Conservation (phyloP, 2,329 filamentous ascomycete genomes). For the Aureobasidium musti region DNA sequence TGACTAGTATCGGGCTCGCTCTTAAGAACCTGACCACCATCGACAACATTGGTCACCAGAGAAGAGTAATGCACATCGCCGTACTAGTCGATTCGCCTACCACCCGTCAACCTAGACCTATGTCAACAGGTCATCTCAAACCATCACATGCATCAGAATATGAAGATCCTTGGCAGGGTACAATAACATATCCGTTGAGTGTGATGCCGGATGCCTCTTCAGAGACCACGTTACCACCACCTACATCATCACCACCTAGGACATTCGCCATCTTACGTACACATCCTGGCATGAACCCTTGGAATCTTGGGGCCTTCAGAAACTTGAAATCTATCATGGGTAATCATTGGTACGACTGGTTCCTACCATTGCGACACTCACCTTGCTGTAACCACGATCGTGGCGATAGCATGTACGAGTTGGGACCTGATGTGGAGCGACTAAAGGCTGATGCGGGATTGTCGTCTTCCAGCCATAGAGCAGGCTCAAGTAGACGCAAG, state of each 20-base stretch:
- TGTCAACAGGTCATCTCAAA: not conserved
- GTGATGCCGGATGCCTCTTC: constrained; percentile 34
- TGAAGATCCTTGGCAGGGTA: constrained; percentile 41
- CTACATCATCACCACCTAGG: constrained; percentile 44
- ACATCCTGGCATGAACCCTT: constrained; percentile 76
- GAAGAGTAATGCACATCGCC: constrained; percentile 70
- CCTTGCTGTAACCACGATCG: constrained; percentile 67
- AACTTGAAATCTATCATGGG: constrained; percentile 87
- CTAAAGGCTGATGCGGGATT: constrained; percentile 39
- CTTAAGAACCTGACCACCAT: constrained; percentile 79
- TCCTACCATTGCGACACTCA: constrained; percentile 72
- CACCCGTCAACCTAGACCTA: constrained; percentile 27
- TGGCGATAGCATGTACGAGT: constrained; percentile 39
- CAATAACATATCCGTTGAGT: constrained; percentile 61
- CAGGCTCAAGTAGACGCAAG: not conserved
- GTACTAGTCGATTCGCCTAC: constrained; percentile 61
- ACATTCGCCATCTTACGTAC: constrained; percentile 80
- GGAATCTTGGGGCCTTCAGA: constrained; percentile 67
- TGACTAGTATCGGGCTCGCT: constrained; percentile 69
- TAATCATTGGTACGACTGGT: constrained; percentile 68
- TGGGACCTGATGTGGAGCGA: constrained; percentile 42
- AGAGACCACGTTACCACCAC: constrained; percentile 36
- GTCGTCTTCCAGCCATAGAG: not conserved
- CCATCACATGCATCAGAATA: not conserved
- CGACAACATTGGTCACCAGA: constrained; percentile 67